Evolutionary conservation across 129 eudicot genomes (phyloP).

Genomic region (Centaurea solstitialis): DNA sequence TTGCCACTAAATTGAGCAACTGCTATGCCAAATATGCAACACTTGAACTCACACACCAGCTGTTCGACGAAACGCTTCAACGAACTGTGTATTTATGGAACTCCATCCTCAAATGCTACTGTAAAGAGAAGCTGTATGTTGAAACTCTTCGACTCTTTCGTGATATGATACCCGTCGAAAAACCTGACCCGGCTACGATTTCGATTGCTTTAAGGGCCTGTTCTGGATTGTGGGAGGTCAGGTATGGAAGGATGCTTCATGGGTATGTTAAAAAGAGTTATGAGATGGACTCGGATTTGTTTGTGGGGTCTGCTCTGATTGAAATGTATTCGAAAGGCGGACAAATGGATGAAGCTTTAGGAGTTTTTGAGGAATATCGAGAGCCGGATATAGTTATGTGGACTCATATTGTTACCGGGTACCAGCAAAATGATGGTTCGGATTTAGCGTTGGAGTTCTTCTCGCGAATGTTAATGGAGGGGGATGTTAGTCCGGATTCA

Average conservation of each 20-base stretch:
- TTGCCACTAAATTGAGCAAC: slow-evolving; percentile 39
- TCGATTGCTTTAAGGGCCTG: slow-evolving; percentile 56
- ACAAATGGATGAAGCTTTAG: slow-evolving; percentile 36
- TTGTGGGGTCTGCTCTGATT: slow-evolving; percentile 63
- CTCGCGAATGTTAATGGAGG: slow-evolving; percentile 35
- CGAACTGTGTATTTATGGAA: slow-evolving; percentile 41
- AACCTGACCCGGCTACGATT: slow-evolving; percentile 42
- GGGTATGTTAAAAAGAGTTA: slow-evolving; percentile 51
- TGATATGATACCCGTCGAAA: slow-evolving; percentile 32
- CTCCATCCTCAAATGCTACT: slow-evolving; percentile 39
- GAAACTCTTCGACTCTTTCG: slow-evolving; percentile 46
- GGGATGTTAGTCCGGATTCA: slow-evolving; percentile 35
- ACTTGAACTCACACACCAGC: slow-evolving; percentile 33
- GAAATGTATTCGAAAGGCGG: slow-evolving; percentile 63
- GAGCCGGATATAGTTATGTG: slow-evolving; percentile 67
- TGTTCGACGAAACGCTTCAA: slow-evolving; percentile 67
- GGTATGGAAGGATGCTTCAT: slow-evolving; percentile 56
- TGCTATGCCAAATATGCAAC: slow-evolving; percentile 25
- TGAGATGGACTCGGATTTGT: slow-evolving; percentile 39
- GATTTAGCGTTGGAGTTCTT: slow-evolving; percentile 39
- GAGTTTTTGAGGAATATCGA: slow-evolving; percentile 51
- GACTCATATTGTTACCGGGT: slow-evolving; percentile 59
- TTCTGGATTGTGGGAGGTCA: slow-evolving; percentile 34
- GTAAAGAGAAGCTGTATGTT: slow-evolving; percentile 39
- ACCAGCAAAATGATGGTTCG: slow-evolving; percentile 46